Evolutionary conservation across 768 basidiomycete genomes (phyloP).

Genomic region (Auriscalpium microsporum): DNA sequence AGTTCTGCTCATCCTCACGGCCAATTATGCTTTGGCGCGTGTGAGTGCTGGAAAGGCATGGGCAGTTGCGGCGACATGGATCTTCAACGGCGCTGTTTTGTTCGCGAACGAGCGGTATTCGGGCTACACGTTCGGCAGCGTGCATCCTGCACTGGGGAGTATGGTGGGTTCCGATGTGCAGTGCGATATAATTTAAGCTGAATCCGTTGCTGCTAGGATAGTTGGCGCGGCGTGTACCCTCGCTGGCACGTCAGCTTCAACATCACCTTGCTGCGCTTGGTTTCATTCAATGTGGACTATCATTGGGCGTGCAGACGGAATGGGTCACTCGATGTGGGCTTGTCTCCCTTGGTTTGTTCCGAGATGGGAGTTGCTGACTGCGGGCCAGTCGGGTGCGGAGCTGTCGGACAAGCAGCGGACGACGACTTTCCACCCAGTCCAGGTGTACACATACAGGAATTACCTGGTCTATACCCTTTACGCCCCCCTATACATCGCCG

Average conservation of each 20-base stretch:
- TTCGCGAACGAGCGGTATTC: constrained; percentile 68
- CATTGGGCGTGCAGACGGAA: constrained; percentile 62
- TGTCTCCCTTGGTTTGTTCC: background rate
- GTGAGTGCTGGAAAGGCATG: constrained; percentile 32
- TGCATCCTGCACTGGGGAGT: constrained; percentile 46
- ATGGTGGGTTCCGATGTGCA: constrained; percentile 42
- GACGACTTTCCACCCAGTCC: constrained; percentile 41
- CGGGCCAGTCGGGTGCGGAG: constrained; percentile 20
- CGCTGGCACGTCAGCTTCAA: constrained; percentile 94
- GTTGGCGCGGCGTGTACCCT: constrained; percentile 67
- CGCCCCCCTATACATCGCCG: constrained; percentile 90
- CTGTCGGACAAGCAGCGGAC: constrained; percentile 56
- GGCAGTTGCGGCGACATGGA: constrained; percentile 58
- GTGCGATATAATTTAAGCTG: background rate
- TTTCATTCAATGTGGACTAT: constrained; percentile 92
- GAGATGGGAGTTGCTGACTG: background rate
- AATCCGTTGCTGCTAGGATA: constrained; percentile 38
- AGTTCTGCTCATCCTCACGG: constrained; percentile 56
- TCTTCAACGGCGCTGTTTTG: constrained; percentile 64
- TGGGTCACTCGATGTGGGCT: constrained; percentile 33
- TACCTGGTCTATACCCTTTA: constrained; percentile 86
- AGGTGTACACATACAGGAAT: constrained; percentile 58
- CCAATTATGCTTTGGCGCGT: constrained; percentile 63
- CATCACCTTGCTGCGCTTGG: constrained; percentile 87
- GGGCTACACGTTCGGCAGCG: constrained; percentile 60